A percentile compares a stretch with the other conserved stretches of the same genome.
Evolutionary conservation across 306 rosid genomes (phyloP).

Genomic region (Lotus japonicus): DNA sequence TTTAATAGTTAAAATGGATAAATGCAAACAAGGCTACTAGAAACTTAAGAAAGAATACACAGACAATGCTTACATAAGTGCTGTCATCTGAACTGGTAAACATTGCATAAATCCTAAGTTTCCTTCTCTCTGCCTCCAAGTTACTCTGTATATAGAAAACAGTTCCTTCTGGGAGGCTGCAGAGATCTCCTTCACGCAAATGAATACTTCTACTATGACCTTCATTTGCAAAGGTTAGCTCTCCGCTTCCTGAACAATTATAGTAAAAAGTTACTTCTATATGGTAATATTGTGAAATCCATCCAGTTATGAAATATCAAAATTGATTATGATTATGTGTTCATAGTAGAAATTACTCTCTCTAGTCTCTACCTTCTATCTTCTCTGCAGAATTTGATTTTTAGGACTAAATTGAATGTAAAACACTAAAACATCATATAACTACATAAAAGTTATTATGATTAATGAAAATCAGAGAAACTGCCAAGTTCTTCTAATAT

Average conservation of each 20-base stretch:
- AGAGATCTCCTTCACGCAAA: constrained; percentile 59
- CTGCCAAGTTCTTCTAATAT: too few species aligned
- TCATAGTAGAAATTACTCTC: too few species aligned
- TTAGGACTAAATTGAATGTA: too few species aligned
- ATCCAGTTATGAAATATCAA: too few species aligned
- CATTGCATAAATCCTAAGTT: constrained; percentile 64
- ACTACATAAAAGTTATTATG: too few species aligned
- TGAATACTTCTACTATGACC: constrained; percentile 24
- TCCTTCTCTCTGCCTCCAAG: constrained; percentile 48
- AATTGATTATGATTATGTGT: too few species aligned
- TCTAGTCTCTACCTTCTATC: too few species aligned
- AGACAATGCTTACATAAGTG: constrained; percentile 36
- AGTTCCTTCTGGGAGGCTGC: constrained; percentile 53
- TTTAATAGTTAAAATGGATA: constrained; percentile 15
- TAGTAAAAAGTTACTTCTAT: too few species aligned
- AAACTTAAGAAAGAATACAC: not conserved
- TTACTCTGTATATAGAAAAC: constrained; percentile 60
- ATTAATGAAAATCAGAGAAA: too few species aligned
- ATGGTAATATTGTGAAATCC: too few species aligned
- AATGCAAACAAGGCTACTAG: not conserved
- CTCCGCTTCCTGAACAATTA: constrained; percentile 92
- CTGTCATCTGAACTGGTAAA: constrained; percentile 47
- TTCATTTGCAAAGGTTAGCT: constrained; percentile 43
- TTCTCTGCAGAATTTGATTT: too few species aligned
- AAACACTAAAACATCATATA: too few species aligned